Evolutionary conservation across 2,329 filamentous ascomycete species (phyloP).

Genomic region (Pseudogymnoascus sp.): DNA sequence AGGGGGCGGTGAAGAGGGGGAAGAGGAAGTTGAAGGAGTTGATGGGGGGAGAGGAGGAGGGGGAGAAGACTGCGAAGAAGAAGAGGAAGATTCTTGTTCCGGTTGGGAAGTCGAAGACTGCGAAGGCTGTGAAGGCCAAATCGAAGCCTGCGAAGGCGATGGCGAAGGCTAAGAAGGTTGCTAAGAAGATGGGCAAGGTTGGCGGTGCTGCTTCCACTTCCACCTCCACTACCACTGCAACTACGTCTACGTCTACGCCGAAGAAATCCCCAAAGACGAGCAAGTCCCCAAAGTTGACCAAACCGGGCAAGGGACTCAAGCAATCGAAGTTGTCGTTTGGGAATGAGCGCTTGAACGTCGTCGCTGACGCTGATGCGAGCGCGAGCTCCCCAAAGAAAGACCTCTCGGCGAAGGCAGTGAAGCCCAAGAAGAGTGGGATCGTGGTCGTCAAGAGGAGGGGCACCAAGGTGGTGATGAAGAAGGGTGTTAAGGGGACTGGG

Average conservation of each 20-base stretch:
- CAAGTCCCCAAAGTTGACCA: not conserved
- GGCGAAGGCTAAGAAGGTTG: not conserved
- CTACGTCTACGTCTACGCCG: not conserved
- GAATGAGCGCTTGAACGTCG: not conserved
- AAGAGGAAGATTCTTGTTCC: not conserved
- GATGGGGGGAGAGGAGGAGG: not conserved
- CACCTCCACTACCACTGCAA: not conserved
- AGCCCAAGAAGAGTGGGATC: not conserved
- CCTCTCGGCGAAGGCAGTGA: not conserved
- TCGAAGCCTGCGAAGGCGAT: not conserved
- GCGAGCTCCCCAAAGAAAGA: not conserved
- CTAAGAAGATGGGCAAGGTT: not conserved
- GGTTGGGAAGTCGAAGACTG: not conserved
- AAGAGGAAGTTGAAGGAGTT: constrained; percentile 5
- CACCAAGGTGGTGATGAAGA: not conserved
- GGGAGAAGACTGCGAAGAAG: not conserved
- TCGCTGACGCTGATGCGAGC: not conserved
- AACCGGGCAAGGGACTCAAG: not conserved
- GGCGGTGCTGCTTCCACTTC: too few species aligned
- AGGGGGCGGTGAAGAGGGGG: not conserved
- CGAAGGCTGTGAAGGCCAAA: not conserved
- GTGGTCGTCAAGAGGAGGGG: not conserved
- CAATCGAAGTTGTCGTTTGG: not conserved
- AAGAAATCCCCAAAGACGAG: not conserved
- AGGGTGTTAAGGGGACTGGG: not conserved